These are phyloP conservation scores for Cystofilobasidium bisporidii DNA, from an alignment of 768 basidiomycete species.

Conservation along the genomic window DNA sequence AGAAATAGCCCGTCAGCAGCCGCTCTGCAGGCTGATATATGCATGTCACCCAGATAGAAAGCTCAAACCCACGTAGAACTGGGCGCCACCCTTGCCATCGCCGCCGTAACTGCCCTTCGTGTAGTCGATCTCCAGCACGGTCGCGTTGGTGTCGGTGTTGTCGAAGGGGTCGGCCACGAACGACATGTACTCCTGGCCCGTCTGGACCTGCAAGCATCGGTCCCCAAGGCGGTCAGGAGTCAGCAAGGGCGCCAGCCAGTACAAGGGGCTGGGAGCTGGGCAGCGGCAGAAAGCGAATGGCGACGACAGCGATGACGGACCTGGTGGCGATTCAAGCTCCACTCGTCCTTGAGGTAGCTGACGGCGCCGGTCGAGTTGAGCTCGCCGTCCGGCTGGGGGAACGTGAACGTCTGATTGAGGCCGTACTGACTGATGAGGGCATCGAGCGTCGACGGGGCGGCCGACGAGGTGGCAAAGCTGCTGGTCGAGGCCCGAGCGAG, in stretches of 20 bases:
- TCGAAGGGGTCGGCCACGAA: constrained; percentile 65
- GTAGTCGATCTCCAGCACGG: constrained; percentile 14
- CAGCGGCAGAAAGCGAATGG: no score
- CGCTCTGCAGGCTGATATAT: no score
- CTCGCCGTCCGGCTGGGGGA: constrained; percentile 59
- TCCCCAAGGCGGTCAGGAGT: no score
- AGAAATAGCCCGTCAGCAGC: background rate
- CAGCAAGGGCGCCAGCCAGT: constrained; percentile 45
- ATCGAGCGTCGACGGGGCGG: background rate
- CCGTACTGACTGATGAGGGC: constrained; percentile 48
- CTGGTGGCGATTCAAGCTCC: constrained; percentile 53
- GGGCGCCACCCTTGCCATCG: constrained; percentile 47
- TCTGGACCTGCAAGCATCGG: constrained; percentile 32
- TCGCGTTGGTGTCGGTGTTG: constrained; percentile 41
- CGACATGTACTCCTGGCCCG: constrained; percentile 44
- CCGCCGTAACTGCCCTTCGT: constrained; percentile 3
- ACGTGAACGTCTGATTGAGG: constrained; percentile 52
- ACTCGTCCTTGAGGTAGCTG: constrained; percentile 48
- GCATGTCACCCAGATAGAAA: no score
- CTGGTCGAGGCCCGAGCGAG: no score
- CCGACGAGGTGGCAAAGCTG: background rate
- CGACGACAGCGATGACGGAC: no score
- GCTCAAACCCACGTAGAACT: constrained; percentile 47
- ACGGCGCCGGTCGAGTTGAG: constrained; percentile 48
- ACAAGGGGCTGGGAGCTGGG: no score